Percentiles rank a stretch among this genome's conserved stretches.
Evolutionary conservation across 176 grass and related monocot genomes (phyloP).

Genomic region (Alopecurus myosuroides): DNA sequence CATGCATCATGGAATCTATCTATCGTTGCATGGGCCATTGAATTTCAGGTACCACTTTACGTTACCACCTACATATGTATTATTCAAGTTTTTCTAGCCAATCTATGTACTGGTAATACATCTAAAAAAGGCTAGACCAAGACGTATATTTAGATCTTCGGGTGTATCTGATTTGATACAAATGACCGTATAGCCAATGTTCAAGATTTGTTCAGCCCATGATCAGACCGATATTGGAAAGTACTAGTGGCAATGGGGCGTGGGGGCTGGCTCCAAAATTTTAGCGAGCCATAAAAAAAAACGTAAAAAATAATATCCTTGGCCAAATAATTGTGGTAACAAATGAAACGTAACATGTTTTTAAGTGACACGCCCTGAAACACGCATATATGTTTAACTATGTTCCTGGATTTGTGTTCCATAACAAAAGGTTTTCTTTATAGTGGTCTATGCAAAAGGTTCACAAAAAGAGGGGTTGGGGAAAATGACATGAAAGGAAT

Average conservation of each 20-base stretch:
- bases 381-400: not conserved
- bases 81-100: not conserved
- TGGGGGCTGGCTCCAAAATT: not conserved
- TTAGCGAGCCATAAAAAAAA: not conserved
- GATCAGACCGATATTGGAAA: not conserved
- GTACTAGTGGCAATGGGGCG: not conserved
- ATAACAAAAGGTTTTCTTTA: not conserved
- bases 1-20: conserved; percentile 1
- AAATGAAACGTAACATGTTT: not conserved
- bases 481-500: too few species aligned
- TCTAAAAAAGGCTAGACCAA: not conserved
- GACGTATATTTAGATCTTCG: not conserved
- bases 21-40: not conserved
- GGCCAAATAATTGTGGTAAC: not conserved
- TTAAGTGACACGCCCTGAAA: not conserved
- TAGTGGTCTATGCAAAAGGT: not conserved
- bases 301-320: not conserved
- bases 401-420: not conserved
- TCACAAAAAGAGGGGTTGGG: too few species aligned
- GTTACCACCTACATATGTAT: not conserved
- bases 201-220: not conserved
- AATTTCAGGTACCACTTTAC: not conserved
- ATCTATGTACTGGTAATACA: not conserved
- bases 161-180: not conserved
- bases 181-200: not conserved